Percentiles rank a stretch among this genome's conserved stretches.
These are phyloP conservation scores for Stromatinia cepivora DNA, from an alignment of 2,329 filamentous ascomycete species.

Conservation along the genomic window DNA sequence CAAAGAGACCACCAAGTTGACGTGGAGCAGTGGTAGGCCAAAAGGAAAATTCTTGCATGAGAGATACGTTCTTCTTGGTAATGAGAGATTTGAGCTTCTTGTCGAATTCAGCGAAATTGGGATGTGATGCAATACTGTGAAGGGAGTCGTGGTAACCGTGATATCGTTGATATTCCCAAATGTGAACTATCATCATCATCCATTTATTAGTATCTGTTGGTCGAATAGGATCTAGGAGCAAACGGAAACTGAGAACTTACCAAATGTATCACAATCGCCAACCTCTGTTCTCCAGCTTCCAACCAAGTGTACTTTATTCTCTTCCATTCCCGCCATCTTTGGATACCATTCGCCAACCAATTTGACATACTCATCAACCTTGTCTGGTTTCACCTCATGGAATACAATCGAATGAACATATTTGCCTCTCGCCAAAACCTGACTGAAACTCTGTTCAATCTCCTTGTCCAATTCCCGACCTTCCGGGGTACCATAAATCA, in stretches of 20 bases:
- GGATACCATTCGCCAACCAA: conserved; percentile 92
- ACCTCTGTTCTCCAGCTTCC: conserved; percentile 99
- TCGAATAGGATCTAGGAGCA: not conserved
- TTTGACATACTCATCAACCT: conserved; percentile 90
- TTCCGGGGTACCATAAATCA: conserved; percentile 97
- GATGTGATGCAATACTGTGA: conserved; percentile 78
- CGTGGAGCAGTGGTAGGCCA: conserved; percentile 95
- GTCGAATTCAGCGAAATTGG: conserved; percentile 83
- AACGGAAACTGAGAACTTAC: conserved; percentile 53
- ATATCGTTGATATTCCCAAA: conserved; percentile 99
- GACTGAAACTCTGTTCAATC: conserved; percentile 93
- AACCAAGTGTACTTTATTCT: conserved; percentile 94
- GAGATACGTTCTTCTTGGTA: conserved; percentile 76
- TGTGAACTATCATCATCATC: conserved; percentile 70
- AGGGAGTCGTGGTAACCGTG: conserved; percentile 92
- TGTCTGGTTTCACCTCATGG: conserved; percentile 92
- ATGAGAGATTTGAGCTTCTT: conserved; percentile 83
- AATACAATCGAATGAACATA: conserved; percentile 98
- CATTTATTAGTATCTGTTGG: not conserved
- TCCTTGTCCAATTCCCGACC: conserved; percentile 91
- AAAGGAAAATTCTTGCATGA: conserved; percentile 99
- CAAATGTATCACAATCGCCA: conserved; percentile 94
- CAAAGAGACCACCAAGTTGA: conserved; percentile 87
- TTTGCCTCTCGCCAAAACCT: conserved; percentile 92
- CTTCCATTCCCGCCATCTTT: conserved; percentile 75